Conservation (phyloP, 495 filamentous ascomycete species). For the Neurospora sp. region DNA sequence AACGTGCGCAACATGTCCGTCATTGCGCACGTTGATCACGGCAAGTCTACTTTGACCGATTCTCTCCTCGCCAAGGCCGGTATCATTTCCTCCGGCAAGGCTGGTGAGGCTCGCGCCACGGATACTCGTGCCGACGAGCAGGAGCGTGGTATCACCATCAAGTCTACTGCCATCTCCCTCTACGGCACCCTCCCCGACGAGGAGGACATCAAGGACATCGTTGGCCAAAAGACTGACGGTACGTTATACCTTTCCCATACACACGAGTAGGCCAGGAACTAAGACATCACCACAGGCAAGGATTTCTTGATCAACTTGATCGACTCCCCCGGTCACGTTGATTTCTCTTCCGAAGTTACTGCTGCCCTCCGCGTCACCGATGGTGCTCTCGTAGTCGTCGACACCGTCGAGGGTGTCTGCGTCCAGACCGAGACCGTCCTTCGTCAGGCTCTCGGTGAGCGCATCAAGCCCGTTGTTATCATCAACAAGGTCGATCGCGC, state of each 20-base stretch:
- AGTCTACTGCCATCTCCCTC: constrained; percentile 98
- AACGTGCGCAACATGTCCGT: constrained; percentile 99
- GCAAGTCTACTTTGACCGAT: constrained; percentile 98
- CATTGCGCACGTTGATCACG: constrained; percentile 99
- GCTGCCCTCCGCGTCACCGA: constrained; percentile 99
- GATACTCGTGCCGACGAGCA: constrained; percentile 97
- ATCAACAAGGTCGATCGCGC: constrained; percentile 99
- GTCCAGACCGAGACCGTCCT: constrained; percentile 99
- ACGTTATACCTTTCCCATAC: neutral
- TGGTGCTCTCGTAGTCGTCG: constrained; percentile 98
- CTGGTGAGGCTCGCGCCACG: constrained; percentile 89
- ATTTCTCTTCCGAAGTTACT: constrained; percentile 99
- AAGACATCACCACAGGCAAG: constrained; percentile 33
- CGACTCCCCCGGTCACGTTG: constrained; percentile 99
- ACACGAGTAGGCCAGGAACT: neutral
- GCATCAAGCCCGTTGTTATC: constrained; percentile 98
- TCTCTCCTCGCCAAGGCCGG: constrained; percentile 97
- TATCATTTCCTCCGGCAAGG: constrained; percentile 98
- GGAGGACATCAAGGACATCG: constrained; percentile 91
- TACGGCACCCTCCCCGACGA: constrained; percentile 74
- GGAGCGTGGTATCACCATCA: constrained; percentile 99
- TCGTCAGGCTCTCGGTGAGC: constrained; percentile 97
- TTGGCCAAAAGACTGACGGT: constrained; percentile 68
- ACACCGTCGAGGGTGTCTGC: constrained; percentile 98
- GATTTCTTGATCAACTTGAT: constrained; percentile 99